Evolutionary conservation across 1,284 basidiomycete genomes (phyloP).

Genomic region (Boletus hoseneyae): DNA sequence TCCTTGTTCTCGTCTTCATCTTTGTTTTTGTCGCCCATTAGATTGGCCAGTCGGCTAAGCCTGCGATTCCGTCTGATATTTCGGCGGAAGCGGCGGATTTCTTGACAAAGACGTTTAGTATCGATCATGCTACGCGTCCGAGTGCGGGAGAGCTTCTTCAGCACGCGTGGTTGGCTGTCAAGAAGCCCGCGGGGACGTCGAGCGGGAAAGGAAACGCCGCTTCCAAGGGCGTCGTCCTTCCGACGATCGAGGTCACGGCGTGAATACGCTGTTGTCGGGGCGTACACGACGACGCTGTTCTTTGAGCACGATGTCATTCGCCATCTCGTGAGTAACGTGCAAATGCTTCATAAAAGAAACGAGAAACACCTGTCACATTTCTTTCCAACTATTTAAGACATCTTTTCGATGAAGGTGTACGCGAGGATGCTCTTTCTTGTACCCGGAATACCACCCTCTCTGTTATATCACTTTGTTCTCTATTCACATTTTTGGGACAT

Average conservation of each 20-base stretch:
- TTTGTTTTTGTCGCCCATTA: conserved; percentile 29
- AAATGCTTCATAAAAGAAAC: no score
- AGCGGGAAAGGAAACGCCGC: conserved; percentile 10
- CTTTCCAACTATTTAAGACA: no score
- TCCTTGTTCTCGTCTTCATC: no score
- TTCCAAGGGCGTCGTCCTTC: conserved; percentile 16
- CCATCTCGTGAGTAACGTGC: no score
- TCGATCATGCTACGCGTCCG: conserved; percentile 81
- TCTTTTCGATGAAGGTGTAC: no score
- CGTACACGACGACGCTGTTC: neutral
- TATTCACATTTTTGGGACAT: no score
- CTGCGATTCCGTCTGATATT: conserved; percentile 85
- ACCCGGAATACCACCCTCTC: no score
- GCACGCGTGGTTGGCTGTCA: conserved; percentile 66
- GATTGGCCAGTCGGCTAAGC: conserved; percentile 86
- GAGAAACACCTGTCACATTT: no score
- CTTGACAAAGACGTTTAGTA: conserved; percentile 80
- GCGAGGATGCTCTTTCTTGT: no score
- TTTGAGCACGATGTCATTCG: no score
- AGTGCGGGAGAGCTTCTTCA: conserved; percentile 73
- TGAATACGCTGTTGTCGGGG: conserved; percentile 2
- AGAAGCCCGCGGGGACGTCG: conserved; percentile 30
- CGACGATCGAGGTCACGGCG: conserved; percentile 32
- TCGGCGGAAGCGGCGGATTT: conserved; percentile 83
- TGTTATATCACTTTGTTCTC: no score